Conservation (phyloP, 2,329 filamentous ascomycete species). For the Ophiosphaerella narmari region DNA sequence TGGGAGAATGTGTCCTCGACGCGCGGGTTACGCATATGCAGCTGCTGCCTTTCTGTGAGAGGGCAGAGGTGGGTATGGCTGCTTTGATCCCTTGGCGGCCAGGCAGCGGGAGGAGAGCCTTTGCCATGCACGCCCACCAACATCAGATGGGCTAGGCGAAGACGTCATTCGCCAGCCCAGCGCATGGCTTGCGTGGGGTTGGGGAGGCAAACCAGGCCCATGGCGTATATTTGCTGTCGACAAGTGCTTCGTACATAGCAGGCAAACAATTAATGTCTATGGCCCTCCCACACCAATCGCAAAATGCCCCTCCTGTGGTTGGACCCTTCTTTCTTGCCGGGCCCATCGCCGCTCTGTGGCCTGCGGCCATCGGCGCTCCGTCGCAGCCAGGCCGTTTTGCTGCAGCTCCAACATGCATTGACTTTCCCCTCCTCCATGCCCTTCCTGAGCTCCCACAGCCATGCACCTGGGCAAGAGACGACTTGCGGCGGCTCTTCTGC, state of each 20-base stretch:
- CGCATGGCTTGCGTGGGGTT: background rate
- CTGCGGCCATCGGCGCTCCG: constrained; percentile 9
- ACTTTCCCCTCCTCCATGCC: constrained; percentile 15
- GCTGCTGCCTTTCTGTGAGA: background rate
- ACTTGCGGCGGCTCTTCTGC: constrained; percentile 9
- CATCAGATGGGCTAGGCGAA: background rate
- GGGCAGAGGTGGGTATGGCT: background rate
- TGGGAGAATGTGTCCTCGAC: background rate
- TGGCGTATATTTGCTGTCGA: background rate
- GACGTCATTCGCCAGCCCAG: constrained; percentile 15
- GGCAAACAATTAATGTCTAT: background rate
- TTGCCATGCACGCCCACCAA: background rate
- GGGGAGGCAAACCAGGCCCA: background rate
- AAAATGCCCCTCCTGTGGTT: constrained; percentile 2
- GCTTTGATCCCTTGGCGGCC: background rate
- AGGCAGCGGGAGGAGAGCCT: constrained; percentile 1
- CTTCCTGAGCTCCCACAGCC: constrained; percentile 19
- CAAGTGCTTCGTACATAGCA: background rate
- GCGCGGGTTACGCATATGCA: background rate
- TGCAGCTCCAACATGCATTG: constrained; percentile 8
- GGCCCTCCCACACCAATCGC: background rate
- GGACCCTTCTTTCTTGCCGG: background rate
- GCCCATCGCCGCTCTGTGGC: background rate
- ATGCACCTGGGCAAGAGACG: constrained; percentile 19
- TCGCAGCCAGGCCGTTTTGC: constrained; percentile 11